phyloP scores from a whole-genome alignment of 352 stramenopile genomes.

The Phytophthora boehmeriae region DNA sequence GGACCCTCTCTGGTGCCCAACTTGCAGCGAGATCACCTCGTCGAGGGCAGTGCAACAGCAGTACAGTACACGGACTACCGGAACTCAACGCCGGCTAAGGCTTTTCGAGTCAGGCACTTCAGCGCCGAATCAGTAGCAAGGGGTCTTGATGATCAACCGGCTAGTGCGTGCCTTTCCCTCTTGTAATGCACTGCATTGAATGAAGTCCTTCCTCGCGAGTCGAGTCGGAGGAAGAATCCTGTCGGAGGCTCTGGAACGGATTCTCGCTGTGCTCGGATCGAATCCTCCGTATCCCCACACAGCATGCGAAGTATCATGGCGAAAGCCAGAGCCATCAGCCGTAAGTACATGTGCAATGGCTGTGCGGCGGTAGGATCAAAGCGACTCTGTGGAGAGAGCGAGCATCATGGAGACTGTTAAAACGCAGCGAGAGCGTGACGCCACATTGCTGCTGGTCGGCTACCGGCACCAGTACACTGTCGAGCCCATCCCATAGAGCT shows the following conservation, averaged over 20 bases:
- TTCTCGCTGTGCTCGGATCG: not conserved
- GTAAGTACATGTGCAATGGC: too few relatives aligned
- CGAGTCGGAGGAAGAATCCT: not conserved
- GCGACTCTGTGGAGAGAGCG: too few relatives aligned
- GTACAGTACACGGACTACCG: not conserved
- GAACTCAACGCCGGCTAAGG: not conserved
- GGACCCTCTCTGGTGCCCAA: slow-evolving; percentile 20
- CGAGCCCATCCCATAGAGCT: not conserved
- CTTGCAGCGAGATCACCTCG: slow-evolving; percentile 5
- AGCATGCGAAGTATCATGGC: not conserved
- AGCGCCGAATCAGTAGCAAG: too few relatives aligned
- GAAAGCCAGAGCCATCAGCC: not conserved
- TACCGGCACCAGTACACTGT: too few relatives aligned
- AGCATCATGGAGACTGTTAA: too few relatives aligned
- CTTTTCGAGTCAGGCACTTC: too few relatives aligned
- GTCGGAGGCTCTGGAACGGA: not conserved
- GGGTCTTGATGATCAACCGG: not conserved
- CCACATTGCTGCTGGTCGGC: not conserved
- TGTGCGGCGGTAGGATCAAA: too few relatives aligned
- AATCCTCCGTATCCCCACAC: slow-evolving; percentile 2
- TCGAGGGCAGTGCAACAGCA: not conserved
- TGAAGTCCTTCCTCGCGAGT: not conserved
- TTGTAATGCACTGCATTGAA: not conserved
- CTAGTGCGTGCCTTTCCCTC: slow-evolving; percentile 1
- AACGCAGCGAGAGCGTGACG: too few relatives aligned